Conservation (phyloP, 1,139 yeast genomes). For the Blastobotrys elegans region DNA sequence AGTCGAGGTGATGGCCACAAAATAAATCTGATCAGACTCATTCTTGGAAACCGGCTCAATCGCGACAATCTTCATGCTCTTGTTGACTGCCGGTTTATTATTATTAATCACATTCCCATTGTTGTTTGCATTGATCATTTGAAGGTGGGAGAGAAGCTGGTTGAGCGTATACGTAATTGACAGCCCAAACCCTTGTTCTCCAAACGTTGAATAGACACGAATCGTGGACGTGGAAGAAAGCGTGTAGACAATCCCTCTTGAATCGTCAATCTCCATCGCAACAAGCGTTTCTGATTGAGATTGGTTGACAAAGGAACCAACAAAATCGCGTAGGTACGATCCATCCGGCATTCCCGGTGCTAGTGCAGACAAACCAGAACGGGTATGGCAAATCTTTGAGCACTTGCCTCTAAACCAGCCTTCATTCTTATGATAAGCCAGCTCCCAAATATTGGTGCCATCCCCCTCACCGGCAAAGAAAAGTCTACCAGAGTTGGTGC, state of each 20-base stretch:
- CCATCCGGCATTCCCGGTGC: slow-evolving; percentile 22
- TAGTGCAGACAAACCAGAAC: slow-evolving; percentile 24
- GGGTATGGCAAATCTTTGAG: slow-evolving; percentile 60
- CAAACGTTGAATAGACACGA: slow-evolving; percentile 61
- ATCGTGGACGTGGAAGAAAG: slow-evolving; percentile 80
- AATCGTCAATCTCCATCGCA: slow-evolving; percentile 69
- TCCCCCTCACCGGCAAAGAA: slow-evolving; percentile 77
- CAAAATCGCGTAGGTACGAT: slow-evolving; percentile 10
- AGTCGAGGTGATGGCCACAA: slow-evolving; percentile 79
- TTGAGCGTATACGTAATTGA: slow-evolving; percentile 32
- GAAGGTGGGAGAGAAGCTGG: slow-evolving; percentile 32
- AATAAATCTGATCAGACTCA: slow-evolving; percentile 67
- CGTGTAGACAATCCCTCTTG: slow-evolving; percentile 73
- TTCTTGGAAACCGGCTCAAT: slow-evolving; percentile 54
- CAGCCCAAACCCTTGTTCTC: slow-evolving; percentile 38
- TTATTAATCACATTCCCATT: not conserved
- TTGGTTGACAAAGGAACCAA: slow-evolving; percentile 23
- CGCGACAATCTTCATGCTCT: slow-evolving; percentile 49
- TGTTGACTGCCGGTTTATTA: not conserved
- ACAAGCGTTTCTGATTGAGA: slow-evolving; percentile 50
- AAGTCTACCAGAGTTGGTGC: slow-evolving; percentile 67
- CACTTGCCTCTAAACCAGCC: slow-evolving; percentile 86
- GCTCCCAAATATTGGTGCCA: slow-evolving; percentile 80
- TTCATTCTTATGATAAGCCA: slow-evolving; percentile 78
- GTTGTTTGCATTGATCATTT: slow-evolving; percentile 32